Evolutionary conservation across 1,139 yeast genomes (phyloP), one percentile per base, ranked within the genome.

Genomic region (Nakaseomyces glabratus): DNA sequence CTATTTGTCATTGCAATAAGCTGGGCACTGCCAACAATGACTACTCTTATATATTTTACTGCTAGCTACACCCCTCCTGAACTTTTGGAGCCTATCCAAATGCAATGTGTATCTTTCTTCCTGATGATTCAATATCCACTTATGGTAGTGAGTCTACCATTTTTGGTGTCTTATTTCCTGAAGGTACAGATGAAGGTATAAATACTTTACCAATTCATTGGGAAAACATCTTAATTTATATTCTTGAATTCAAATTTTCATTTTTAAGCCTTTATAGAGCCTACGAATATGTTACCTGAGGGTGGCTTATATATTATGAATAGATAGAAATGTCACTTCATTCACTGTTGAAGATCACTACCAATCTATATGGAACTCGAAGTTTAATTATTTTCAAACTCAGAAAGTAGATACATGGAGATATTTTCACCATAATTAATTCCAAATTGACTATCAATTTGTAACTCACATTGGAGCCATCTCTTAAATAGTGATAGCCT

Each of bases 61-160:
- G 86, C 88, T 6, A 72, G 76, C 47, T 77, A 74, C 55, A 75
- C 82, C 1, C 79, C 77, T 29, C 75, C 76, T 2, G 63, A 63
- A 28, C 61, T 71, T 6, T 65, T 66, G 1, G 72, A 69, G 15
- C 79, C 76, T 45, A 51, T 73, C 13, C 86, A 79, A 52, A 73
- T 80, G 79, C 86, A 80, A 51, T 76, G 85, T 55, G 64, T 77
- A 37, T 82, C 86, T 0, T 62, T 79, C 16, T 67, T 71, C 32
- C 63, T 79, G 39, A 71, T 80, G 52, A 63, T 68, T 23, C 84
- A 79, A 48, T 81, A 80, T 49, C 62, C 74, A 1, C 47, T 74
- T 2, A 58, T 81, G 45, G 71, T 68, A 33, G 55, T 80, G 3
- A 66, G 80, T 23, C 57, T 81, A 36, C 88, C 93, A 9, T 68